Evolutionary conservation across 805 yeast genomes (phyloP).

Genomic region (Clavispora phyllophila): DNA sequence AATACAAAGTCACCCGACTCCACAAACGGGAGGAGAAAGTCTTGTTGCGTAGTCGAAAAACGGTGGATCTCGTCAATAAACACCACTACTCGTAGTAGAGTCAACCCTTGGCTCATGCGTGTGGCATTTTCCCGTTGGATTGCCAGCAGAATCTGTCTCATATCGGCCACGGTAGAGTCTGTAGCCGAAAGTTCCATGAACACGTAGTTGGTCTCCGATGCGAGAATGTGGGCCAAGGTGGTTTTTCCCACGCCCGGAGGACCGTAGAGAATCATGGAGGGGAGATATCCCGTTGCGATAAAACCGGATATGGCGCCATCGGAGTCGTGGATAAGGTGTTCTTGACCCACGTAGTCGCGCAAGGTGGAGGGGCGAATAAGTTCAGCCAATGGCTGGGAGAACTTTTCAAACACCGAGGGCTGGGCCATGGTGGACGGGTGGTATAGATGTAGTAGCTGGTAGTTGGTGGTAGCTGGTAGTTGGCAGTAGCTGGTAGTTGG

Average conservation of each 20-base stretch:
- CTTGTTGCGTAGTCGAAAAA: slow-evolving; percentile 83
- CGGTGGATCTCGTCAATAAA: slow-evolving; percentile 94
- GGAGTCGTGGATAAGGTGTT: slow-evolving; percentile 58
- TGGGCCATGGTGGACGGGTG: too few species aligned
- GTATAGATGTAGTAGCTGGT: too few species aligned
- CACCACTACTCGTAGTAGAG: slow-evolving; percentile 38
- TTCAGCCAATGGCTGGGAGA: slow-evolving; percentile 59
- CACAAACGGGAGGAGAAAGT: slow-evolving; percentile 73
- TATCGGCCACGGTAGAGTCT: slow-evolving; percentile 58
- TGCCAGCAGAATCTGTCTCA: slow-evolving; percentile 54
- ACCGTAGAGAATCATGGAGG: slow-evolving; percentile 90
- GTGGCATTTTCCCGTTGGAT: slow-evolving; percentile 40
- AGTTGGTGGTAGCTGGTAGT: too few species aligned
- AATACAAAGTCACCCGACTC: slow-evolving; percentile 79
- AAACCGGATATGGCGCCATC: slow-evolving; percentile 63
- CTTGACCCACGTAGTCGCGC: slow-evolving; percentile 78
- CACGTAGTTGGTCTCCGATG: slow-evolving; percentile 46
- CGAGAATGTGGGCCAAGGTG: slow-evolving; percentile 67
- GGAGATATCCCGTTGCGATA: slow-evolving; percentile 58
- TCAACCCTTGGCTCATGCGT: slow-evolving; percentile 22
- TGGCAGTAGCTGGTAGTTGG: too few species aligned
- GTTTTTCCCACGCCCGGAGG: slow-evolving; percentile 97
- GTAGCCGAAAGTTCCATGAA: slow-evolving; percentile 87
- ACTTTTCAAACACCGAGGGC: slow-evolving; percentile 2
- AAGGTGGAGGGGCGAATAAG: slow-evolving; percentile 71